These are phyloP conservation scores for Aspergillus proliferans DNA, from an alignment of 2,329 filamentous ascomycete species.

Conservation along the genomic window DNA sequence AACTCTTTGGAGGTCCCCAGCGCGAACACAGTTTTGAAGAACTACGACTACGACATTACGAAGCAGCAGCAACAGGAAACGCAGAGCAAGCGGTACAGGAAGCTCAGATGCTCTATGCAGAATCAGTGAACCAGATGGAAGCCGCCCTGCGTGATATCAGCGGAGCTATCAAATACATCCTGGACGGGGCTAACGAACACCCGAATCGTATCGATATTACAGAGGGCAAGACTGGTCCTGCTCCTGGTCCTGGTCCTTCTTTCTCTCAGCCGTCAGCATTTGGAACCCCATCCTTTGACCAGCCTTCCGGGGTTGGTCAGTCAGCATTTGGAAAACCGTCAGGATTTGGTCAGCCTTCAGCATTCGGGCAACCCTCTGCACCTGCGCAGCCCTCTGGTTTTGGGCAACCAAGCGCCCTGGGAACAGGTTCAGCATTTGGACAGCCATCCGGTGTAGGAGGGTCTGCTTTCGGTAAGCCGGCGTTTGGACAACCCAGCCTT, in stretches of 20 bases:
- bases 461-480: conserved; percentile 16
- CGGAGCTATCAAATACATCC: conserved; percentile 65
- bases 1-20: conserved; percentile 72
- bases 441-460: conserved; percentile 26
- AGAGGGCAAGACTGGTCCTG: conserved; percentile 24
- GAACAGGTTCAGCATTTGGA: conserved; percentile 35
- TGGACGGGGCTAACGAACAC: conserved; percentile 61
- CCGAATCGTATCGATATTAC: conserved; percentile 64
- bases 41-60: conserved; percentile 66
- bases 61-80: conserved; percentile 57
- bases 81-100: conserved; percentile 47
- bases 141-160: conserved; percentile 62
- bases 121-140: conserved; percentile 65
- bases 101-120: conserved; percentile 52
- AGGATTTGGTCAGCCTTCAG: conserved; percentile 7
- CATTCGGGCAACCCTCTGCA: conserved; percentile 15
- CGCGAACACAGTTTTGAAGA: conserved; percentile 88
- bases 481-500: conserved; percentile 40
- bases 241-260: conserved; percentile 27
- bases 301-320: conserved; percentile 12
- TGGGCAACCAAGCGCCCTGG: conserved; percentile 18
- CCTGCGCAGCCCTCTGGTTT: conserved; percentile 16
- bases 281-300: conserved; percentile 15
- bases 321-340: conserved; percentile 23
- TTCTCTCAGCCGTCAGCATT: conserved; percentile 23